These are phyloP conservation scores for Martiniozyma asiatica DNA, from an alignment of 1,139 yeast species.

Conservation along the genomic window DNA sequence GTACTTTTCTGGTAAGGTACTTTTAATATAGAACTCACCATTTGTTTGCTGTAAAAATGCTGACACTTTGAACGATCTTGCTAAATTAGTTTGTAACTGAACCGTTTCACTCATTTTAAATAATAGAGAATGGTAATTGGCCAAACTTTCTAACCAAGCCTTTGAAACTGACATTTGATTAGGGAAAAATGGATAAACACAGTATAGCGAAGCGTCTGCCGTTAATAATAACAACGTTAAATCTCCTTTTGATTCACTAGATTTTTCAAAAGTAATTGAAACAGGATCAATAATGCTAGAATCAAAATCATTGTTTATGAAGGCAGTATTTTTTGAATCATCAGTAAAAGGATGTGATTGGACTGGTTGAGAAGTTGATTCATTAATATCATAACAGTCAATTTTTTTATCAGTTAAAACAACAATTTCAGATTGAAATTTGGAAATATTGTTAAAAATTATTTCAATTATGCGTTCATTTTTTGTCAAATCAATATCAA, in stretches of 20 bases:
- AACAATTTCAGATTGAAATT: conserved; percentile 18
- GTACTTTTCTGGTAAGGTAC: conserved; percentile 11
- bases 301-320: too few species aligned
- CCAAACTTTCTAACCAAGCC: conserved; percentile 25
- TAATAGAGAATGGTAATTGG: conserved; percentile 28
- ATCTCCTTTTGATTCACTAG: conserved; percentile 9
- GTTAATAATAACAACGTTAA: conserved; percentile 38
- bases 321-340: conserved; percentile 4
- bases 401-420: conserved; percentile 15
- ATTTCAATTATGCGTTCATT: conserved; percentile 16
- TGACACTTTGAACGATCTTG: conserved; percentile 17
- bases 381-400: conserved; percentile 13
- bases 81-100: conserved; percentile 5
- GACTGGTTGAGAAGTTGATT: conserved; percentile 11
- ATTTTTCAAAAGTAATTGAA: conserved; percentile 37
- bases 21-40: conserved; percentile 5
- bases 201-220: conserved; percentile 42
- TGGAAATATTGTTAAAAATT: conserved; percentile 19
- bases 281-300: conserved; percentile 23
- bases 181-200: conserved; percentile 47
- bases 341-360: conserved; percentile 12
- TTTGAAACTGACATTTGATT: conserved; percentile 25
- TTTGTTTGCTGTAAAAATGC: conserved; percentile 11
- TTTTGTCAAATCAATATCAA: conserved; percentile 8
- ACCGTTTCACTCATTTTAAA: conserved; percentile 16